A percentile compares a stretch with the other conserved stretches of the same genome.
These are phyloP conservation scores for Helicostylum pulchrum DNA, from an alignment of 192 early-diverging fungal genomes.

Conservation along the genomic window DNA sequence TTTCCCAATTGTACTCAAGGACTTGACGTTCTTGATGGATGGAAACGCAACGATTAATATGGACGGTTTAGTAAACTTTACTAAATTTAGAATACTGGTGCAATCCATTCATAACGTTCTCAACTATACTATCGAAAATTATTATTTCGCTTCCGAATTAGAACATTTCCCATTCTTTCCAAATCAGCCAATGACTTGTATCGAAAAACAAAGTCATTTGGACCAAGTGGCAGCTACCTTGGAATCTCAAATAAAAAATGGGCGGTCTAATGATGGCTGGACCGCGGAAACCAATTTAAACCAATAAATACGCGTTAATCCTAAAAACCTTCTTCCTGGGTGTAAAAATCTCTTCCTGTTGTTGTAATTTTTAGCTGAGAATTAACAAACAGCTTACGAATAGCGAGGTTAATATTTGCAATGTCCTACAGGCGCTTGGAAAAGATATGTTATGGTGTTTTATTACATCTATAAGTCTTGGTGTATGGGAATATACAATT, in stretches of 20 bases:
- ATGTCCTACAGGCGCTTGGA: too few relatives aligned
- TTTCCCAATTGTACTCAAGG: slow-evolving; percentile 68
- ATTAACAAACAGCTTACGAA: too few relatives aligned
- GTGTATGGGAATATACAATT: too few relatives aligned
- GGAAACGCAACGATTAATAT: slow-evolving; percentile 52
- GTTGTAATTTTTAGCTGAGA: too few relatives aligned
- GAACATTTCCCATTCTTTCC: slow-evolving; percentile 28
- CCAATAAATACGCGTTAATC: too few relatives aligned
- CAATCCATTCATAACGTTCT: slow-evolving; percentile 39
- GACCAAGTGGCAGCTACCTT: not conserved
- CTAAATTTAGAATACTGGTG: slow-evolving; percentile 43
- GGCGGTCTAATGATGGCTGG: too few relatives aligned
- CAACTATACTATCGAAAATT: slow-evolving; percentile 33
- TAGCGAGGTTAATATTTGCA: too few relatives aligned
- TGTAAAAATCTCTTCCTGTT: too few relatives aligned
- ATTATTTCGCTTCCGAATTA: slow-evolving; percentile 44
- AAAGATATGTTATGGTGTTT: too few relatives aligned
- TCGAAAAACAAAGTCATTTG: not conserved
- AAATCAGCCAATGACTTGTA: not conserved
- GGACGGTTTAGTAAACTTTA: slow-evolving; percentile 41
- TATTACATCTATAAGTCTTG: too few relatives aligned
- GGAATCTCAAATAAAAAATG: not conserved
- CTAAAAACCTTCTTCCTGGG: too few relatives aligned
- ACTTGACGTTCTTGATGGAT: slow-evolving; percentile 70
- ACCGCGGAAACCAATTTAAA: too few relatives aligned